Percentiles rank a stretch among this genome's conserved stretches.
phyloP scores from a whole-genome alignment of 768 basidiomycete genomes.

The Podaxis carcinomalis region DNA sequence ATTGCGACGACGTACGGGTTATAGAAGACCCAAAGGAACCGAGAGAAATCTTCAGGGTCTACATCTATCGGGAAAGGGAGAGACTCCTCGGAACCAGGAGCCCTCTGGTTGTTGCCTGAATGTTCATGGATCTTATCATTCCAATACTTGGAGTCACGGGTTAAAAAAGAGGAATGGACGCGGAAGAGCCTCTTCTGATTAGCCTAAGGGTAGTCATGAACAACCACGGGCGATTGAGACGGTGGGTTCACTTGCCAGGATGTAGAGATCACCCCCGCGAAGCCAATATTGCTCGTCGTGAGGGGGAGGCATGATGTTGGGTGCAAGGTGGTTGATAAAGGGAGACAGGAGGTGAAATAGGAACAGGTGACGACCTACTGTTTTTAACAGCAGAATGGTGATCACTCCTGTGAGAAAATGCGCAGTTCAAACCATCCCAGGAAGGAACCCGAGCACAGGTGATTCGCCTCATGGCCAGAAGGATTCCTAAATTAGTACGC shows the following conservation, averaged over 20 bases:
- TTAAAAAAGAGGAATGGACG: background rate
- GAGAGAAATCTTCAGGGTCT: background rate
- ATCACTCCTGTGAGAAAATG: no score
- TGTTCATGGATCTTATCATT: background rate
- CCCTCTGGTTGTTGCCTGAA: background rate
- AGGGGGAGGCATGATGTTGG: no score
- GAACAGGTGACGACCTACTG: no score
- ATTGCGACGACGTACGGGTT: background rate
- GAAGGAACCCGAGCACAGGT: no score
- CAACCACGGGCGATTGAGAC: no score
- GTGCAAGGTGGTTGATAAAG: no score
- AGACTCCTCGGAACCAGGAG: background rate
- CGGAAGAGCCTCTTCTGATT: background rate
- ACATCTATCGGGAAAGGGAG: background rate
- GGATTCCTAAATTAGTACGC: no score
- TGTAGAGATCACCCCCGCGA: background rate
- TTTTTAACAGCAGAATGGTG: no score
- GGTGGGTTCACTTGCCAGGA: background rate
- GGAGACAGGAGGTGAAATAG: no score
- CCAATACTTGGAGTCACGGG: background rate
- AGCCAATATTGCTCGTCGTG: background rate
- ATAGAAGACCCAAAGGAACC: background rate
- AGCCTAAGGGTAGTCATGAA: no score
- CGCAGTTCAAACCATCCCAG: no score
- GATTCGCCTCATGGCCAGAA: no score